Evolutionary conservation across 1,284 basidiomycete species (phyloP), one percentile per base, ranked within the genome.

Genomic region (Apiotrichum domesticum): DNA sequence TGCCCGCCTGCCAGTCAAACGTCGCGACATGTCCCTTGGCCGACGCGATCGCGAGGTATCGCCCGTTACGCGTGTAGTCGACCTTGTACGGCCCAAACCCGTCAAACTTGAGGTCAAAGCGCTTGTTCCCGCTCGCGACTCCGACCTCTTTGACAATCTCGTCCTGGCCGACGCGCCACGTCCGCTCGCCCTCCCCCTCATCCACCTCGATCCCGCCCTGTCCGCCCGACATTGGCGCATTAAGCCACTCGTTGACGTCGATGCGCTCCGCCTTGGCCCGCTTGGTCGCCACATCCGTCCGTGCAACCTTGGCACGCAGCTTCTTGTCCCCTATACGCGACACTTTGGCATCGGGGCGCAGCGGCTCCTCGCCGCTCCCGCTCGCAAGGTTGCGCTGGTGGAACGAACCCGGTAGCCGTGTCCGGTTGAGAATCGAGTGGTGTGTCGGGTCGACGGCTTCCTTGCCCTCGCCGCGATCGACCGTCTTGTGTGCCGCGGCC

Each of bases 1-100:
- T 85, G 0, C 92, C 91, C 0, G 88, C 85, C 73, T 91, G 87
- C 90, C 91, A 95, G 74, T 98, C 93, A 68, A 97, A 95, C 0
- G 92, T 90, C 1, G 91, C 90, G n/a, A 94, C 83, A 76, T 97
- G 92, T 0, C 95, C 94, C 55, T 81, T 83, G 21, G 82, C 81
- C 4, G 91, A 92, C 1, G 84, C 88, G 62, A 96, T 84, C 0
- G 89, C 91, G 52, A 95, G 73, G 74, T 93, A 87, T 70, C 91
- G 90, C 57, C 95, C 95, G 71, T 98, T 97, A 59, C 88, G 80
- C 4, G 91, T 91, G 77, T 96, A 98, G 58, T 78, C 90, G 74
- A 70, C 81, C 78, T 69, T 85, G 77, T 76, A 97, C 87, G 29
- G 87, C 0, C 95, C 95, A 65, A 74, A 68, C 34, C 65, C 63